Evolutionary conservation across 2,329 filamentous ascomycete species (phyloP).

Genomic region (Beauveria caledonica): DNA sequence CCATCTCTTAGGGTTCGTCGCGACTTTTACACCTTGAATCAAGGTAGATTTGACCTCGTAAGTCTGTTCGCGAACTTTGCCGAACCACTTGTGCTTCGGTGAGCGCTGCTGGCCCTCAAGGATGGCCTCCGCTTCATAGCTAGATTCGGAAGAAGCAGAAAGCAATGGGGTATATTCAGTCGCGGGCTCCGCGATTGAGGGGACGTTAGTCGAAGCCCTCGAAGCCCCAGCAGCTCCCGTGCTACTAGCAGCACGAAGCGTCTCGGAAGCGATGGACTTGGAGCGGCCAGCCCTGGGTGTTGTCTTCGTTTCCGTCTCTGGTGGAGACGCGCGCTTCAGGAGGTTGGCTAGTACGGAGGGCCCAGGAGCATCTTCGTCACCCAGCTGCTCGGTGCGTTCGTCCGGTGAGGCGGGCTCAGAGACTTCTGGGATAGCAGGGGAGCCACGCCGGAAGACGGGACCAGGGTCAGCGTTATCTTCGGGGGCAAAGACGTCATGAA

Average conservation of each 20-base stretch:
- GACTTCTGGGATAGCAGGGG: conserved; percentile 52
- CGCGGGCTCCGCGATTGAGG: conserved; percentile 13
- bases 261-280: background rate
- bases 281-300: background rate
- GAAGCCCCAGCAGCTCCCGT: background rate
- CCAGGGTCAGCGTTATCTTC: conserved; percentile 17
- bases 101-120: conserved; percentile 43
- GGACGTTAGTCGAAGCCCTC: background rate
- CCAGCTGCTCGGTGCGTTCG: conserved; percentile 13
- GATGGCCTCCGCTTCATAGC: conserved; percentile 28
- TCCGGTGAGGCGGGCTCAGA: conserved; percentile 49
- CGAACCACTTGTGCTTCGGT: conserved; percentile 26
- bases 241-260: background rate
- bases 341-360: conserved; percentile 41
- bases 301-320: conserved; percentile 12
- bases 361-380: conserved; percentile 18
- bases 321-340: conserved; percentile 40
- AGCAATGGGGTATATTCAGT: conserved; percentile 44
- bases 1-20: conserved; percentile 63
- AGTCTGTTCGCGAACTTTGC: conserved; percentile 22
- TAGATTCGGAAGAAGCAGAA: conserved; percentile 22
- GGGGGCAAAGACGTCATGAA: conserved; percentile 20
- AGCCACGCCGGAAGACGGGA: conserved; percentile 21
- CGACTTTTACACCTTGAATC: conserved; percentile 22
- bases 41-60: conserved; percentile 26